Evolutionary conservation across 2,329 filamentous ascomycete species (phyloP).

Genomic region (Fusarium gaditjirri): DNA sequence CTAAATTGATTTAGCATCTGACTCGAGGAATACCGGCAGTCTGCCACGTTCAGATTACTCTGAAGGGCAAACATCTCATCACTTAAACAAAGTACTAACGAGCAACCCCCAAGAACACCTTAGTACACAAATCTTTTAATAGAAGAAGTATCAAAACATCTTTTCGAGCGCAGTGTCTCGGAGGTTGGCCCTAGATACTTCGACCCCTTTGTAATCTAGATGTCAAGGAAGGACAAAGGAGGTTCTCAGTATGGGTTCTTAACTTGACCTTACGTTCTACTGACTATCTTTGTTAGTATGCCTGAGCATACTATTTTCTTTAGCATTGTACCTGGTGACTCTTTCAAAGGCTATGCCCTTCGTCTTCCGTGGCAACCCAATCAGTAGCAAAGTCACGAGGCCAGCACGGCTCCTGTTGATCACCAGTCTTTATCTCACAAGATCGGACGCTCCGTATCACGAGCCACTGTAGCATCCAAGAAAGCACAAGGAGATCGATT

Average conservation of each 20-base stretch:
- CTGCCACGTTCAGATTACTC: background rate
- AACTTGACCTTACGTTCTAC: background rate
- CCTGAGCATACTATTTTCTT: background rate
- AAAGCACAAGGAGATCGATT: background rate
- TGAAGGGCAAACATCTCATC: background rate
- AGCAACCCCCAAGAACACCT: too few relatives aligned
- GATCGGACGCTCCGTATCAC: background rate
- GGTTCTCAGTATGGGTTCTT: background rate
- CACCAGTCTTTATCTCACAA: background rate
- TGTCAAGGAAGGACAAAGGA: background rate
- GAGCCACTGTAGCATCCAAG: background rate
- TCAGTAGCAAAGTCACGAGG: conserved; percentile 10
- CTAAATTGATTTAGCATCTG: background rate
- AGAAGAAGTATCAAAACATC: background rate
- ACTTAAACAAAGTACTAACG: too few relatives aligned
- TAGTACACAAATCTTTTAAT: background rate
- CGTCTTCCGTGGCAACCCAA: conserved; percentile 1
- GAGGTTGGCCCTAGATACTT: background rate
- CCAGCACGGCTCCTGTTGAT: background rate
- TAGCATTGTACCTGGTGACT: background rate
- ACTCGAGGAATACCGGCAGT: background rate
- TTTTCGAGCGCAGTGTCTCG: background rate
- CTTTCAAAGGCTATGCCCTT: background rate
- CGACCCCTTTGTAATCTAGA: background rate
- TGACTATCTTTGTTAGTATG: background rate